Evolutionary conservation across 2,329 filamentous ascomycete genomes (phyloP).

Genomic region (Penicillium paneum): DNA sequence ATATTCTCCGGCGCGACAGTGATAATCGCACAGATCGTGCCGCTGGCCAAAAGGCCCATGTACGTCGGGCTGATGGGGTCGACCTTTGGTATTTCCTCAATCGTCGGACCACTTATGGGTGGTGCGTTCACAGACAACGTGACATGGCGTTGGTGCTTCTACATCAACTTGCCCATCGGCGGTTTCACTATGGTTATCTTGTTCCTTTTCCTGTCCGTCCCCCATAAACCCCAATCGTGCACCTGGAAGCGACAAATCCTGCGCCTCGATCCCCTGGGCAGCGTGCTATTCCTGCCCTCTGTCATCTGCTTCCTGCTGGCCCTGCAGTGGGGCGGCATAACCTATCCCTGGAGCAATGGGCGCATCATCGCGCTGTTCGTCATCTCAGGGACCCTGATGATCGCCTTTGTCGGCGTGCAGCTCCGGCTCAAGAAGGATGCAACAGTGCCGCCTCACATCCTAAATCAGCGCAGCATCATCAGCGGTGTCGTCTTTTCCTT

Average conservation of each 20-base stretch:
- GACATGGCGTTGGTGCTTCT: conserved; percentile 44
- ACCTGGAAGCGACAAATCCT: conserved; percentile 40
- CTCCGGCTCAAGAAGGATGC: conserved; percentile 51
- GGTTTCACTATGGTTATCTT: conserved; percentile 45
- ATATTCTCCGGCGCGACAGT: conserved; percentile 31
- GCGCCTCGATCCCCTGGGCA: conserved; percentile 38
- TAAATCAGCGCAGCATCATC: conserved; percentile 46
- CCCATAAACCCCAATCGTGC: conserved; percentile 18
- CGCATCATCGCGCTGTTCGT: conserved; percentile 25
- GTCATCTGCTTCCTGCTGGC: conserved; percentile 25
- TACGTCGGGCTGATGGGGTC: conserved; percentile 48
- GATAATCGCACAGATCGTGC: conserved; percentile 40
- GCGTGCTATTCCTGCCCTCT: conserved; percentile 28
- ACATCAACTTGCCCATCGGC: conserved; percentile 44
- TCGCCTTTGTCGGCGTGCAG: conserved; percentile 45
- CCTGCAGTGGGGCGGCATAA: conserved; percentile 24
- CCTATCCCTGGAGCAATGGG: conserved; percentile 21
- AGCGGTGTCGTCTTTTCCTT: conserved; percentile 32
- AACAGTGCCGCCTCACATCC: conserved; percentile 50
- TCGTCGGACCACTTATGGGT: conserved; percentile 43
- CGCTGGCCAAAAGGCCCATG: conserved; percentile 52
- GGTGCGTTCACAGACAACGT: conserved; percentile 44
- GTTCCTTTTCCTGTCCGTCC: conserved; percentile 43
- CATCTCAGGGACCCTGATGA: conserved; percentile 26
- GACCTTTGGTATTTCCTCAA: conserved; percentile 55